Conservation (phyloP, 306 rosid genomes). For the Quercus rubra region DNA sequence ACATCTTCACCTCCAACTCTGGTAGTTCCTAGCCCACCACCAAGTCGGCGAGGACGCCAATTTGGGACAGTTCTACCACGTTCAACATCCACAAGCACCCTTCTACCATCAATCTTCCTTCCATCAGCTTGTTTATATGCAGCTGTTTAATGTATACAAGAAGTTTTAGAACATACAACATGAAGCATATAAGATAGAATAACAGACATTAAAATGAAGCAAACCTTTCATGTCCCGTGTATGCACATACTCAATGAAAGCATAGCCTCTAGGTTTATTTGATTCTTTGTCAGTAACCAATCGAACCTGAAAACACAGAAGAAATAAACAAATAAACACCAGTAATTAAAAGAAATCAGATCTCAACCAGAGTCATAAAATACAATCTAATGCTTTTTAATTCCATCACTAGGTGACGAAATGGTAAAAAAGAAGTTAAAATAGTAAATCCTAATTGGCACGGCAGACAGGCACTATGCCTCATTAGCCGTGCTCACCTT, state of each 20-base stretch:
- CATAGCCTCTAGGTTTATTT: constrained; percentile 91
- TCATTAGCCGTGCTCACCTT: constrained; percentile 99
- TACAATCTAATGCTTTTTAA: neutral
- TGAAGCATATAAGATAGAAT: constrained; percentile 5
- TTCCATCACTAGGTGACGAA: constrained; percentile 10
- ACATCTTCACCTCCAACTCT: constrained; percentile 95
- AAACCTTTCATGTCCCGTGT: constrained; percentile 99
- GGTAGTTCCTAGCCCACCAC: constrained; percentile 99
- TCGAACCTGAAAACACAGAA: constrained; percentile 58
- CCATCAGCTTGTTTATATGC: constrained; percentile 99
- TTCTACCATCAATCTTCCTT: constrained; percentile 90
- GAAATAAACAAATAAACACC: constrained; percentile 15
- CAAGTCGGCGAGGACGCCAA: constrained; percentile 98
- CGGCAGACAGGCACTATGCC: constrained; percentile 99
- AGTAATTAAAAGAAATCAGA: constrained; percentile 25
- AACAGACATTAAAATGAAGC: constrained; percentile 3
- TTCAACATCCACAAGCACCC: constrained; percentile 97
- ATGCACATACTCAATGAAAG: constrained; percentile 90
- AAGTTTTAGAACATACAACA: neutral
- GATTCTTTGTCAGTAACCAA: constrained; percentile 66
- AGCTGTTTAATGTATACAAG: constrained; percentile 46
- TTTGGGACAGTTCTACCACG: constrained; percentile 99
- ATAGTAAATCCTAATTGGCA: constrained; percentile 85
- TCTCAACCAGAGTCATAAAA: constrained; percentile 13
- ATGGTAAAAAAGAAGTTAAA: constrained; percentile 18